Evolutionary conservation across 257 asterid genomes (phyloP).

Genomic region (Marsdenia floribunda): DNA sequence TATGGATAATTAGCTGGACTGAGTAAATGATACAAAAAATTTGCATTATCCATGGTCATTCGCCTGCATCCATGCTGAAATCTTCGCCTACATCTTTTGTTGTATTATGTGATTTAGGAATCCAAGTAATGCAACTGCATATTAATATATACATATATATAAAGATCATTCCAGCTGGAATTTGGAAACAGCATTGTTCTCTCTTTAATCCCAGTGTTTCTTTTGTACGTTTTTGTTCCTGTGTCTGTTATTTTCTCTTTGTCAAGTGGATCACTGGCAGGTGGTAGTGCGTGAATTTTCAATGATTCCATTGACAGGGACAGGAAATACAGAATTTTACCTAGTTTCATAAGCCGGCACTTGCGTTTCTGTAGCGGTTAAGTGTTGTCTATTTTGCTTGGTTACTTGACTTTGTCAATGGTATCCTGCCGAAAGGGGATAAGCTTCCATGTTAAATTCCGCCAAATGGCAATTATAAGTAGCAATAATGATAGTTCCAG

Average conservation of each 20-base stretch:
- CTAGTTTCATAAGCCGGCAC: conserved; percentile 1
- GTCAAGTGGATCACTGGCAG: not conserved
- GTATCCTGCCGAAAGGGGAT: conserved; percentile 3
- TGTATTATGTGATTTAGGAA: not conserved
- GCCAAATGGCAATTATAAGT: conserved; percentile 18
- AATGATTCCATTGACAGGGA: not conserved
- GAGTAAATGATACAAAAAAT: not conserved
- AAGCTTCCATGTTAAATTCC: conserved; percentile 28
- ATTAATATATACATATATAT: not conserved
- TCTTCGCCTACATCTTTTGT: not conserved
- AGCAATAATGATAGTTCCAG: conserved; percentile 5
- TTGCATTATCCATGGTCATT: not conserved
- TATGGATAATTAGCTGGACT: not conserved
- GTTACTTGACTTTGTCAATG: conserved; percentile 19
- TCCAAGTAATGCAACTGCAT: not conserved
- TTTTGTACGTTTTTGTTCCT: not conserved
- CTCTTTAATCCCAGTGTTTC: not conserved
- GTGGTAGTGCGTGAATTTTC: not conserved
- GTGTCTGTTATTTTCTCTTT: not conserved
- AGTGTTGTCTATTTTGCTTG: conserved; percentile 2
- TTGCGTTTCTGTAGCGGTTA: not conserved
- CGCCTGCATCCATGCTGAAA: conserved; percentile 2
- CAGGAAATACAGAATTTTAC: not conserved
- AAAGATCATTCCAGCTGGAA: not conserved
- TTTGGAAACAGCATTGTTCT: not conserved